phyloP scores from a whole-genome alignment of 768 basidiomycete species.

The Termitomyces sp. region DNA sequence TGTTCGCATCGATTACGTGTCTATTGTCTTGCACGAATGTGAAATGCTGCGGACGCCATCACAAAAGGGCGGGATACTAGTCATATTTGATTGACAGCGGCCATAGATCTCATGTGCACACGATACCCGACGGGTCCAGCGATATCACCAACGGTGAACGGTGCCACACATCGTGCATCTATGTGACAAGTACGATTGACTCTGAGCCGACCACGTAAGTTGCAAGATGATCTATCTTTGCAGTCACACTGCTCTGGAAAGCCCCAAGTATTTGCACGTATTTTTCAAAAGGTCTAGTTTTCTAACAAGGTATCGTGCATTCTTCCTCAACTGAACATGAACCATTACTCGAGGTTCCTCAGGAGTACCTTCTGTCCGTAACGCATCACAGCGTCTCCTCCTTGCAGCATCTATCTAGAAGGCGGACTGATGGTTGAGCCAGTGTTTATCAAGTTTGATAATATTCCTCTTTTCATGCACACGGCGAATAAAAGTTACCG shows the following conservation, averaged over 20 bases:
- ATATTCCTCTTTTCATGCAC: neutral
- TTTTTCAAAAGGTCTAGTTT: neutral
- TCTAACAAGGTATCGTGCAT: too few species aligned
- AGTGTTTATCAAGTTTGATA: neutral
- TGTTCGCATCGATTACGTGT: slow-evolving; percentile 9
- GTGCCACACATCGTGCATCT: too few species aligned
- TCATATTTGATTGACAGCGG: neutral
- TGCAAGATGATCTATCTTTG: too few species aligned
- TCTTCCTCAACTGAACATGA: too few species aligned
- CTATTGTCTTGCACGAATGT: neutral
- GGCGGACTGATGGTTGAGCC: neutral
- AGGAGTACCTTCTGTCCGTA: neutral
- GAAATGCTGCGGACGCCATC: neutral
- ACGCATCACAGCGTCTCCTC: neutral
- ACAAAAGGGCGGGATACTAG: neutral
- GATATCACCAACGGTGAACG: too few species aligned
- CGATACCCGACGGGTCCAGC: too few species aligned
- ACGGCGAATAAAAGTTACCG: neutral
- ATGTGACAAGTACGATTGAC: too few species aligned
- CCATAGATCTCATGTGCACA: neutral
- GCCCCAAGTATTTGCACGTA: neutral
- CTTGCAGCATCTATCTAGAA: neutral
- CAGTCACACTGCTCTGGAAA: neutral
- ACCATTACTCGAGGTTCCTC: too few species aligned
- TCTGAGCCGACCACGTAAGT: too few species aligned